A percentile compares a stretch with the other conserved stretches of the same genome.
These are phyloP conservation scores for Backusella macrospora DNA, from an alignment of 192 early-diverging fungal genomes.

Conservation along the genomic window DNA sequence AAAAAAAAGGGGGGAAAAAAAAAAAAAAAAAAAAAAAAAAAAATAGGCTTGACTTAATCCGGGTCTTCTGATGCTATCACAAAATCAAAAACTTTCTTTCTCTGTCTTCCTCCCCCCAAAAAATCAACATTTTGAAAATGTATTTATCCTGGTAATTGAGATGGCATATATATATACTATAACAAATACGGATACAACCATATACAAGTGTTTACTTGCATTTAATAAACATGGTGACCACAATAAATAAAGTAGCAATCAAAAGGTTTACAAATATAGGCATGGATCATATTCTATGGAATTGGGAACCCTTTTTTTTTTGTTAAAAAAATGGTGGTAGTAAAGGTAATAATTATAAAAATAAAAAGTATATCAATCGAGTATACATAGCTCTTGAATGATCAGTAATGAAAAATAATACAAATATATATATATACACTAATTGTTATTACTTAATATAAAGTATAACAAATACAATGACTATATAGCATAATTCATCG, in stretches of 20 bases:
- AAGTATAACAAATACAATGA: background rate
- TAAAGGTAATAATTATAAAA: too few species aligned
- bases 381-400: background rate
- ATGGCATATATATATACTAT: background rate
- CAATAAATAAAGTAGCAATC: background rate
- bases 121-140: background rate
- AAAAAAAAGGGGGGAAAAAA: background rate
- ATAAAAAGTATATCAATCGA: background rate
- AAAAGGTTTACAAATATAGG: slow-evolving; percentile 6
- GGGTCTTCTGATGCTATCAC: background rate
- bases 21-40: background rate
- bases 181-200: too few species aligned
- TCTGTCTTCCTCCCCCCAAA: too few species aligned
- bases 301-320: background rate
- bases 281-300: background rate
- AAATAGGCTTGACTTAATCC: too few species aligned
- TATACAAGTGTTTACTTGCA: too few species aligned
- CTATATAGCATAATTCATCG: too few species aligned
- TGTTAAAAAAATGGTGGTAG: background rate
- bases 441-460: background rate
- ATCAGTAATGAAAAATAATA: background rate
- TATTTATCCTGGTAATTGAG: background rate
- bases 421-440: background rate
- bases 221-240: background rate
- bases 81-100: background rate